Evolutionary conservation across 345 rosid species (phyloP).

Genomic region (Populus pruinosa): DNA sequence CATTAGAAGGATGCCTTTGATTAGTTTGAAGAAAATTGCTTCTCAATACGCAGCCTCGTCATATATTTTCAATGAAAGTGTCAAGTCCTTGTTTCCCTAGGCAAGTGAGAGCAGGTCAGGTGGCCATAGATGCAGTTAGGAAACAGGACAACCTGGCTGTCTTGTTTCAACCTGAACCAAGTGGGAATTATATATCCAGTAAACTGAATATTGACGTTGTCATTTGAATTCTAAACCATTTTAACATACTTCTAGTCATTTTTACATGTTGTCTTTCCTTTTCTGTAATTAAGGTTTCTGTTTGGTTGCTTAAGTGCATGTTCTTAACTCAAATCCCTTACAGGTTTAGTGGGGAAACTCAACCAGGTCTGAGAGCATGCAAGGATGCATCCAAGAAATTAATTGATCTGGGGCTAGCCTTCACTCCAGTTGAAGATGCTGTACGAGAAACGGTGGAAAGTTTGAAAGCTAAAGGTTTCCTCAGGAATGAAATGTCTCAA

Average conservation of each 20-base stretch:
- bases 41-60: background rate
- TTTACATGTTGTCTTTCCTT: background rate
- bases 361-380: slow-evolving; percentile 54
- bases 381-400: slow-evolving; percentile 72
- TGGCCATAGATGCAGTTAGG: slow-evolving; percentile 11
- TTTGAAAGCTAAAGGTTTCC: slow-evolving; percentile 53
- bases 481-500: slow-evolving; percentile 21
- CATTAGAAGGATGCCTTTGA: background rate
- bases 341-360: slow-evolving; percentile 59
- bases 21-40: background rate
- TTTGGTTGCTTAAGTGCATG: background rate
- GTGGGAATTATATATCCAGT: background rate
- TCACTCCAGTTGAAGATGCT: slow-evolving; percentile 65
- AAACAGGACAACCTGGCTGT: slow-evolving; percentile 25
- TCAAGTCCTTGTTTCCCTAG: background rate
- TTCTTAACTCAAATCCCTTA: background rate
- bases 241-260: background rate
- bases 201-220: too few relatives aligned
- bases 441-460: slow-evolving; percentile 60
- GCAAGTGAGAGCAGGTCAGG: slow-evolving; percentile 7
- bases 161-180: background rate
- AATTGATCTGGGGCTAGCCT: slow-evolving; percentile 54
- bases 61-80: background rate
- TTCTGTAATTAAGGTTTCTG: background rate
- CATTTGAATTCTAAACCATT: background rate